phyloP scores from a whole-genome alignment of 2,329 filamentous ascomycete genomes.

The Phaeosphaeria sp. region DNA sequence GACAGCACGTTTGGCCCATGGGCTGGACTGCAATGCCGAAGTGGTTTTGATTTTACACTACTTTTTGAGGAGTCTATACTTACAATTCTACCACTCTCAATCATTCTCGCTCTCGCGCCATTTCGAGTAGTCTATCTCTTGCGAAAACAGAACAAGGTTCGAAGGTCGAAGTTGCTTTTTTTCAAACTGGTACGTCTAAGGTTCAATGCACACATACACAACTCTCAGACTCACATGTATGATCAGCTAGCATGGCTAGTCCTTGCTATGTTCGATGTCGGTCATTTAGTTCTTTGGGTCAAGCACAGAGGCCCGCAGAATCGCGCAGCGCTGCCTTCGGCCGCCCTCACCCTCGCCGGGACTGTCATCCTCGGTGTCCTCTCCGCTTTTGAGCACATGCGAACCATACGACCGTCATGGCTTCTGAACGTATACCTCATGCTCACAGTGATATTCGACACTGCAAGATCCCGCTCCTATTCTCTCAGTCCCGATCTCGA shows the following conservation, averaged over 20 bases:
- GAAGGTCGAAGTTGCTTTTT: conserved; percentile 25
- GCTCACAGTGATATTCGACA: conserved; percentile 54
- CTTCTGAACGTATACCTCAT: conserved; percentile 57
- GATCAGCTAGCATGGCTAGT: conserved; percentile 30
- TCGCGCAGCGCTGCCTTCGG: conserved; percentile 34
- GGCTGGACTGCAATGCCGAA: conserved; percentile 38
- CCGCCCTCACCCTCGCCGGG: conserved; percentile 34
- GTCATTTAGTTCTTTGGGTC: conserved; percentile 36
- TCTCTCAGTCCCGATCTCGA: conserved; percentile 36
- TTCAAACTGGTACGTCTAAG: conserved; percentile 33
- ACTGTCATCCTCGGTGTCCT: conserved; percentile 45
- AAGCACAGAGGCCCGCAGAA: conserved; percentile 15
- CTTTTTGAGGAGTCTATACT: conserved; percentile 46
- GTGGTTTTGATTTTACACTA: conserved; percentile 49
- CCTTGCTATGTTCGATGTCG: conserved; percentile 37
- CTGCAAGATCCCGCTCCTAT: conserved; percentile 54
- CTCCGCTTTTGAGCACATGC: conserved; percentile 57
- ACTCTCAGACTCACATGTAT: not conserved
- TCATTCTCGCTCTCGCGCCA: conserved; percentile 39
- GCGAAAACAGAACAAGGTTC: conserved; percentile 32
- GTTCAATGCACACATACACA: not conserved
- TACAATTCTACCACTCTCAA: conserved; percentile 35
- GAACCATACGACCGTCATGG: conserved; percentile 54
- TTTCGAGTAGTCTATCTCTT: conserved; percentile 37
- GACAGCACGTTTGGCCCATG: conserved; percentile 44